Conservation (phyloP, 2,329 filamentous ascomycete species). For the Paradendryphiella salina region DNA sequence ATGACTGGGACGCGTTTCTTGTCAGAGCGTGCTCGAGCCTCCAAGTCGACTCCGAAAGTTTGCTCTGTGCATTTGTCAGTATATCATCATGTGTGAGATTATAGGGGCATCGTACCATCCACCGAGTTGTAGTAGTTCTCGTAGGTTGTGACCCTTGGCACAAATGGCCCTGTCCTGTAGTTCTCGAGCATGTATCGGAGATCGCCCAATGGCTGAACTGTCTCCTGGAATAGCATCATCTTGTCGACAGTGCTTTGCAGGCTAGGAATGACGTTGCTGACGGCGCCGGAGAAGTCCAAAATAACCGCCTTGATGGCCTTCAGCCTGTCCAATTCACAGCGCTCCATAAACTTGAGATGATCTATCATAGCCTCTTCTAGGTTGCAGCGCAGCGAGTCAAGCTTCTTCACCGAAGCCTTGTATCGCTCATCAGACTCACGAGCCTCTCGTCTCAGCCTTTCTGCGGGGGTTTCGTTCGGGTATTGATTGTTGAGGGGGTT, state of each 20-base stretch:
- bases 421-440: constrained; percentile 91
- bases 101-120: constrained; percentile 59
- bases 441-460: constrained; percentile 85
- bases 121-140: constrained; percentile 99
- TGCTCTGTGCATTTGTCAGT: constrained; percentile 63
- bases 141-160: constrained; percentile 87
- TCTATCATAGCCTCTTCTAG: constrained; percentile 94
- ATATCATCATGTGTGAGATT: neutral
- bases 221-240: constrained; percentile 99
- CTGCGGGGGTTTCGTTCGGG: constrained; percentile 89
- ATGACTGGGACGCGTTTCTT: constrained; percentile 93
- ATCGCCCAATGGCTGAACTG: constrained; percentile 89
- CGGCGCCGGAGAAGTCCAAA: constrained; percentile 93
- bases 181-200: constrained; percentile 93
- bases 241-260: constrained; percentile 95
- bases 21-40: constrained; percentile 88
- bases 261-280: constrained; percentile 97
- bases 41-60: constrained; percentile 97
- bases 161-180: constrained; percentile 91
- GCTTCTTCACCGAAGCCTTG: constrained; percentile 79
- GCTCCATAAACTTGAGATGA: constrained; percentile 93
- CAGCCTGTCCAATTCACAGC: constrained; percentile 91
- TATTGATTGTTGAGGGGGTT: constrained; percentile 87
- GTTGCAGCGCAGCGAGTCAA: constrained; percentile 88
- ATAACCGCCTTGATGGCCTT: constrained; percentile 99